A percentile compares a stretch with the other conserved stretches of the same genome.
These are phyloP conservation scores for Eimeria necatrix DNA, from an alignment of 169 alveolate genomes.

Conservation along the genomic window DNA sequence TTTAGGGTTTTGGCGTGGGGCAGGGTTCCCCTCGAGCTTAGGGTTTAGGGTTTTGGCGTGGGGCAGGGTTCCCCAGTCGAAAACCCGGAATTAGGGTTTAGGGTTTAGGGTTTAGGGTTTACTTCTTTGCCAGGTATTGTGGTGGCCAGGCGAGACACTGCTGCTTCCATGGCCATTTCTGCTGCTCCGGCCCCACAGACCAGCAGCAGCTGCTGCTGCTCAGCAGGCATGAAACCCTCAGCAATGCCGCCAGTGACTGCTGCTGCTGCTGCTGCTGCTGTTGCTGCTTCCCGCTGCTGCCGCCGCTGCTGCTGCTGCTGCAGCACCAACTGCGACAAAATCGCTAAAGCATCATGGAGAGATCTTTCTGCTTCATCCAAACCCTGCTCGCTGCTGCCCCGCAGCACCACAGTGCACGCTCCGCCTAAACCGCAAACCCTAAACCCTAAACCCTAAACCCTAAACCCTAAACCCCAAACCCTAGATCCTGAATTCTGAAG, in stretches of 20 bases:
- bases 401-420: conserved; percentile 98
- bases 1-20: too few relatives aligned
- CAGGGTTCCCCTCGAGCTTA: too few relatives aligned
- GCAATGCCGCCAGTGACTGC: conserved; percentile 82
- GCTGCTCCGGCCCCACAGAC: conserved; percentile 99
- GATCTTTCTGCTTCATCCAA: conserved; percentile 99
- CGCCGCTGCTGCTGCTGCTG: conserved; percentile 70
- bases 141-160: conserved; percentile 97
- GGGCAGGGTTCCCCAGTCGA: too few relatives aligned
- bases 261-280: conserved; percentile 87
- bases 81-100: too few relatives aligned
- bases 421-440: conserved; percentile 82
- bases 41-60: too few relatives aligned
- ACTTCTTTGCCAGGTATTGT: conserved; percentile 95
- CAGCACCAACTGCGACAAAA: conserved; percentile 91
- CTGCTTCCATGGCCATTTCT: conserved; percentile 98
- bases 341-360: conserved; percentile 99
- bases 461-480: conserved; percentile 3
- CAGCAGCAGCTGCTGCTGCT: conserved; percentile 89
- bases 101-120: background rate
- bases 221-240: background rate
- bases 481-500: conserved; percentile 3
- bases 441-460: conserved; percentile 8
- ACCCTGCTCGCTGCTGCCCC: conserved; percentile 99
- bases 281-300: background rate